A percentile compares a stretch with the other conserved stretches of the same genome.
Conservation (phyloP, 2,329 filamentous ascomycete genomes). For the Catunica adiposa region DNA sequence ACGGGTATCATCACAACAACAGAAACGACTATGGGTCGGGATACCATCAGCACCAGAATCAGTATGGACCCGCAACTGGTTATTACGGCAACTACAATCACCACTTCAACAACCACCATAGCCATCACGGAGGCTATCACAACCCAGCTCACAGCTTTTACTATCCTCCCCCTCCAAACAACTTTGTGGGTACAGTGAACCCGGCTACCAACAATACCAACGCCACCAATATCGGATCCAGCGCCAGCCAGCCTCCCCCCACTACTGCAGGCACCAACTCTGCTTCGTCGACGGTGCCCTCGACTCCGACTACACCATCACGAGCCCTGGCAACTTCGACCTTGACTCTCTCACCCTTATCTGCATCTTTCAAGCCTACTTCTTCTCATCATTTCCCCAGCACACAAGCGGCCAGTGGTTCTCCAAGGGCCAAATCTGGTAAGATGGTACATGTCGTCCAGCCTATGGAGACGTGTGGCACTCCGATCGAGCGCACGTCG, state of each 20-base stretch:
- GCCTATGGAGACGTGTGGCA: slow-evolving; percentile 1
- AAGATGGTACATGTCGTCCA: slow-evolving; percentile 1
- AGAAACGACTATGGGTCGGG: background rate
- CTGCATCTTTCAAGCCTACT: slow-evolving; percentile 4
- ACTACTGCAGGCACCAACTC: background rate
- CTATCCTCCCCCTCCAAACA: background rate
- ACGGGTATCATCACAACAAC: no score
- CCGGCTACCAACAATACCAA: background rate
- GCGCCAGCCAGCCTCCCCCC: background rate
- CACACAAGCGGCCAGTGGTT: background rate
- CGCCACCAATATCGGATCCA: background rate
- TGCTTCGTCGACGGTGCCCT: background rate
- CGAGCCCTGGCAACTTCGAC: background rate
- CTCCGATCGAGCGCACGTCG: background rate
- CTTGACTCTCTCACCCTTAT: background rate
- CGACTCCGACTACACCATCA: background rate
- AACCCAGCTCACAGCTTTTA: background rate
- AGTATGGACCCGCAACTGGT: background rate
- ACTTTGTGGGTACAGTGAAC: background rate
- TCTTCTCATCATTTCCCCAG: slow-evolving; percentile 6
- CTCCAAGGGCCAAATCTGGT: background rate
- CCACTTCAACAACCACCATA: background rate
- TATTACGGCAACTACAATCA: background rate
- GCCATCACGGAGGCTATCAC: background rate
- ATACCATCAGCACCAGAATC: background rate